phyloP scores from a whole-genome alignment of 1,284 basidiomycete species.

The Mixia osmundae region DNA sequence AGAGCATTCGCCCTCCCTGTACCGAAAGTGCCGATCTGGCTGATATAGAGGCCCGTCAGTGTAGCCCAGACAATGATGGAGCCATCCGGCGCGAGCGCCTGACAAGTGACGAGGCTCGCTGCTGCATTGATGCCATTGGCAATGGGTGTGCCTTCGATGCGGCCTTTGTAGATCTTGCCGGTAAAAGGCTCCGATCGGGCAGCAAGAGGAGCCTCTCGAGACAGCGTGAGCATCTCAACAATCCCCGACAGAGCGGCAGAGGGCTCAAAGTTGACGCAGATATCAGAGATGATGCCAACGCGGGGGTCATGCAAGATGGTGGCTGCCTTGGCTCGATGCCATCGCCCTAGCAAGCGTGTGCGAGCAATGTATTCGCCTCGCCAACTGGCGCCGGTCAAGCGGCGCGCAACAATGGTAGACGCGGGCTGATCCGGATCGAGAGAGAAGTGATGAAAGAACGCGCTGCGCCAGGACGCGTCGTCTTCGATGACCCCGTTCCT shows the following conservation, averaged over 20 bases:
- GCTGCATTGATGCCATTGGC: no score
- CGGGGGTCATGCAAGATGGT: conserved; percentile 11
- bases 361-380: conserved; percentile 14
- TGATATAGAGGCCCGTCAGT: no score
- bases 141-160: no score
- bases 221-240: conserved; percentile 1
- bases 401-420: conserved; percentile 7
- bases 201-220: neutral
- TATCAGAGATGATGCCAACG: conserved; percentile 10
- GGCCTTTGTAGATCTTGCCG: neutral
- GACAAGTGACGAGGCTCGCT: no score
- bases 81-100: no score
- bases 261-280: conserved; percentile 5
- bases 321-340: conserved; percentile 9
- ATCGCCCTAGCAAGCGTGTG: conserved; percentile 8
- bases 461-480: conserved; percentile 13
- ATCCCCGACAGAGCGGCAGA: no score
- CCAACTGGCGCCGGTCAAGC: conserved; percentile 12
- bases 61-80: no score
- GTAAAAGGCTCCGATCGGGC: conserved; percentile 1
- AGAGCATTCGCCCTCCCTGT: no score
- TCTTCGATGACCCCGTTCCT: conserved; percentile 10
- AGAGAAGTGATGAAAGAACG: conserved; percentile 6
- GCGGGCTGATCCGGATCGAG: neutral
- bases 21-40: no score